Conservation (phyloP, 208 protist genomes). For the Leishmania braziliensis region DNA sequence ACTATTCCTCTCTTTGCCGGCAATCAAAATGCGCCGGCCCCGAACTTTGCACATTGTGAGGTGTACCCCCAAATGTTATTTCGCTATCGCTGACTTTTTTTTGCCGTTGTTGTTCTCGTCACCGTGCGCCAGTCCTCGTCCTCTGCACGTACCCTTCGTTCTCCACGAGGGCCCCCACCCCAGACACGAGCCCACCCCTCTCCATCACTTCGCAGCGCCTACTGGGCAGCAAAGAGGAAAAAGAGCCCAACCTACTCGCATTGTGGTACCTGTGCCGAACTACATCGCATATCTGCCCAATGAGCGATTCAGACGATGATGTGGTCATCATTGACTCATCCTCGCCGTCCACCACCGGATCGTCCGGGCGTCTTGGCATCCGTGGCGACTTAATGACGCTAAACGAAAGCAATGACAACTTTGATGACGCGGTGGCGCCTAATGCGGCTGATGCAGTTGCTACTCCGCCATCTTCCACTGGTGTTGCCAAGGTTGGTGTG, state of each 20-base stretch:
- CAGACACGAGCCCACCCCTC: background rate
- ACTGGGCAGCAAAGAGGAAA: background rate
- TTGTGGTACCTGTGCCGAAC: background rate
- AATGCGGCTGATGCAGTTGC: background rate
- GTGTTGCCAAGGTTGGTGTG: background rate
- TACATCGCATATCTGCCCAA: background rate
- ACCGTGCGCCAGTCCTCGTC: background rate
- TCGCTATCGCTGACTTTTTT: too few relatives aligned
- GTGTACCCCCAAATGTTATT: too few relatives aligned
- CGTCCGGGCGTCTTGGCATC: background rate
- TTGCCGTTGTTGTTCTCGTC: background rate
- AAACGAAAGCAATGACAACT: background rate
- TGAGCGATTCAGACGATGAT: conserved; percentile 23
- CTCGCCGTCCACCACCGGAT: background rate
- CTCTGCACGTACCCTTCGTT: background rate
- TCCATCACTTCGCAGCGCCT: background rate
- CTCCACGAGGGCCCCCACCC: background rate
- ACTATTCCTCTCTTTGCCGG: background rate
- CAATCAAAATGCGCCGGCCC: background rate
- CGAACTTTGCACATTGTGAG: background rate
- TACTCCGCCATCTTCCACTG: background rate
- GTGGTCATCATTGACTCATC: conserved; percentile 36
- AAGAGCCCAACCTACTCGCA: background rate
- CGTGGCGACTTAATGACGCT: background rate
- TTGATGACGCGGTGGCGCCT: background rate